Evolutionary conservation across 345 rosid species (phyloP).

Genomic region (Sisymbrium altissimum): DNA sequence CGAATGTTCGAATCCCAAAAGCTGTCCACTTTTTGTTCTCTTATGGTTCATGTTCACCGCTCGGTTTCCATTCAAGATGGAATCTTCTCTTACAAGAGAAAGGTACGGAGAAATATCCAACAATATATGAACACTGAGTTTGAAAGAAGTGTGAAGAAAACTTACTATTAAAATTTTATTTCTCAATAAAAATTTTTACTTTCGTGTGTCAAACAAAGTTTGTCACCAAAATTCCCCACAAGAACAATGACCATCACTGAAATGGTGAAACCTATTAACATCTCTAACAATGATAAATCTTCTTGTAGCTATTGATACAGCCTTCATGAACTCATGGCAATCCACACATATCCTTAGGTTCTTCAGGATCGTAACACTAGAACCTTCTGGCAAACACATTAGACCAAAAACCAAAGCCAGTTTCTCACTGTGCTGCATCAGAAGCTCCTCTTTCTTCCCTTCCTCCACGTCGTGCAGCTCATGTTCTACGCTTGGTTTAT

Average conservation of each 20-base stretch:
- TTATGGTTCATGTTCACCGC: too few relatives aligned
- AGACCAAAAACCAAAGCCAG: conserved; percentile 58
- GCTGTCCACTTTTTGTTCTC: too few relatives aligned
- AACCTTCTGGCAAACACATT: conserved; percentile 43
- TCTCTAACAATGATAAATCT: conserved; percentile 68
- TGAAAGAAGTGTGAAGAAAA: too few relatives aligned
- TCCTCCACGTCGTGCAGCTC: conserved; percentile 64
- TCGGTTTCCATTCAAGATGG: conserved; percentile 18
- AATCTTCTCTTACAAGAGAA: conserved; percentile 27
- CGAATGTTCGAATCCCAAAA: too few relatives aligned
- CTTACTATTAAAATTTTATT: too few relatives aligned
- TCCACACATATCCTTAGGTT: conserved; percentile 76
- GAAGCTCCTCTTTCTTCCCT: conserved; percentile 49
- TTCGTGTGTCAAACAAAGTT: not conserved
- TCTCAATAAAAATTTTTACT: too few relatives aligned
- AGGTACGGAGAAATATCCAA: conserved; percentile 30
- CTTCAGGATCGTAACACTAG: conserved; percentile 66
- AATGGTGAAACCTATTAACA: conserved; percentile 68
- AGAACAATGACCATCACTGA: conserved; percentile 57
- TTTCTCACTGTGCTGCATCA: conserved; percentile 72
- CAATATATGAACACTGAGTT: too few relatives aligned
- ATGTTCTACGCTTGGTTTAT: conserved; percentile 43
- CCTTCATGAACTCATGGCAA: conserved; percentile 75
- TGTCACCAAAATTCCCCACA: conserved; percentile 69
- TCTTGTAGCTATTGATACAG: conserved; percentile 46